Percentiles rank a stretch among this genome's conserved stretches.
Evolutionary conservation across 768 basidiomycete genomes (phyloP).

Genomic region (Lentinula lateritia): DNA sequence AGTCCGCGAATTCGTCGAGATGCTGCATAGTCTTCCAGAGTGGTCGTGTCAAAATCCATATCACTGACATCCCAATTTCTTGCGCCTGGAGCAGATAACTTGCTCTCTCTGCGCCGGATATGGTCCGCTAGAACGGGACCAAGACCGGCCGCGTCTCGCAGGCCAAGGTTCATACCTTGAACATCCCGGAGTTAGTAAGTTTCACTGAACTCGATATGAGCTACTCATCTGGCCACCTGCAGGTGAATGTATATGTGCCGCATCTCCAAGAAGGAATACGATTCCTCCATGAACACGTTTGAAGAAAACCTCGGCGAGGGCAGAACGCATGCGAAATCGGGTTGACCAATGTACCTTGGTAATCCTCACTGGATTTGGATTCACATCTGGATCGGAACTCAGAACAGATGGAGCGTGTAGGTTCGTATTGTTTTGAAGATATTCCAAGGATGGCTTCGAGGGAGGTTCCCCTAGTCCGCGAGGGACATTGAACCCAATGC

Average conservation of each 20-base stretch:
- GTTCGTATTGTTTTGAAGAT: slow-evolving; percentile 30
- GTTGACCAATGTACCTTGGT: slow-evolving; percentile 29
- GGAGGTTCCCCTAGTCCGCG: slow-evolving; percentile 24
- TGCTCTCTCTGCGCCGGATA: neutral
- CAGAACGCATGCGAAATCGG: slow-evolving; percentile 31
- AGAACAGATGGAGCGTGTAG: slow-evolving; percentile 23
- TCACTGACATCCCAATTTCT: neutral
- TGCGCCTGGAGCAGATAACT: no score
- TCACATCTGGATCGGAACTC: slow-evolving; percentile 19
- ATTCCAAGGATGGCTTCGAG: slow-evolving; percentile 24
- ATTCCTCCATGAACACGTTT: slow-evolving; percentile 19
- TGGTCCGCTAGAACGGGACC: slow-evolving; percentile 15
- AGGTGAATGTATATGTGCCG: slow-evolving; percentile 21
- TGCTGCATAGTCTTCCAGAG: neutral
- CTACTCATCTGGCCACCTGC: neutral
- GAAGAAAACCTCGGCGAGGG: slow-evolving; percentile 29
- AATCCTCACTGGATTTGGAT: slow-evolving; percentile 19
- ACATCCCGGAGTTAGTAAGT: slow-evolving; percentile 4
- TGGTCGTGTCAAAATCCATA: neutral
- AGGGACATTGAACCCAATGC: slow-evolving; percentile 9
- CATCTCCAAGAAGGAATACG: slow-evolving; percentile 19
- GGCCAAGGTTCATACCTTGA: slow-evolving; percentile 24
- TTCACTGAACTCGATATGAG: neutral
- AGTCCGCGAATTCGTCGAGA: neutral
- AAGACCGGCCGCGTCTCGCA: slow-evolving; percentile 18